A percentile compares a stretch with the other conserved stretches of the same genome.
phyloP scores from a whole-genome alignment of 352 stramenopile genomes.

The Pythium aquatile region DNA sequence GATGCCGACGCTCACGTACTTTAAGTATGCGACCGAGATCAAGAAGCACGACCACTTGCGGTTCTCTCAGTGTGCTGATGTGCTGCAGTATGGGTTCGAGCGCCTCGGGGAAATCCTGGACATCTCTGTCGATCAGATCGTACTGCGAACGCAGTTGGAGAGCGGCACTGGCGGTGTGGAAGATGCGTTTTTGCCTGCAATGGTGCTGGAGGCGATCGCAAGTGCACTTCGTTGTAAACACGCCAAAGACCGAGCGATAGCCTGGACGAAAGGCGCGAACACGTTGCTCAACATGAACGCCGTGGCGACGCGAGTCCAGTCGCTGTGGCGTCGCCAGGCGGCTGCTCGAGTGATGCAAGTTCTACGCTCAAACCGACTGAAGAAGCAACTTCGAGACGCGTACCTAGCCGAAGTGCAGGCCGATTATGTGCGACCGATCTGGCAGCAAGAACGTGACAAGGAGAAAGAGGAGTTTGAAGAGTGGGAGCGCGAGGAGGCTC shows the following conservation, averaged over 20 bases:
- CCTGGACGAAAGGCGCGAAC: slow-evolving; percentile 32
- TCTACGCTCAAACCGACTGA: slow-evolving; percentile 34
- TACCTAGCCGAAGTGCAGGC: slow-evolving; percentile 59
- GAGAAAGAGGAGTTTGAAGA: slow-evolving; percentile 51
- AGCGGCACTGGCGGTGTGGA: not conserved
- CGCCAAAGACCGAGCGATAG: slow-evolving; percentile 26
- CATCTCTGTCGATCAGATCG: slow-evolving; percentile 33
- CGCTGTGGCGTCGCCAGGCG: slow-evolving; percentile 50
- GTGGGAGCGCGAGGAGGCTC: slow-evolving; percentile 37
- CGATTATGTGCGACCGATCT: slow-evolving; percentile 65
- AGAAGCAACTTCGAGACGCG: slow-evolving; percentile 34
- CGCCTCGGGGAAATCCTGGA: slow-evolving; percentile 51
- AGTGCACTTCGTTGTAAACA: slow-evolving; percentile 1
- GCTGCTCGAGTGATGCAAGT: slow-evolving; percentile 39
- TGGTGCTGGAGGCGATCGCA: slow-evolving; percentile 21
- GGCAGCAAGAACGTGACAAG: slow-evolving; percentile 56
- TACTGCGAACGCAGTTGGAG: not conserved
- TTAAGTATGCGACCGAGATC: slow-evolving; percentile 43
- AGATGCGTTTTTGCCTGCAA: slow-evolving; percentile 6
- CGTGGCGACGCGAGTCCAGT: slow-evolving; percentile 42
- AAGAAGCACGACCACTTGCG: slow-evolving; percentile 48
- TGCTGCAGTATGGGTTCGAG: slow-evolving; percentile 64
- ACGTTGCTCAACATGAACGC: slow-evolving; percentile 38
- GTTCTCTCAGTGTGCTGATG: slow-evolving; percentile 42
- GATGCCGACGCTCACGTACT: slow-evolving; percentile 61